Evolutionary conservation across 495 filamentous ascomycete species (phyloP), one percentile per base, ranked within the genome.

Genomic region (Penicillium ucsense): DNA sequence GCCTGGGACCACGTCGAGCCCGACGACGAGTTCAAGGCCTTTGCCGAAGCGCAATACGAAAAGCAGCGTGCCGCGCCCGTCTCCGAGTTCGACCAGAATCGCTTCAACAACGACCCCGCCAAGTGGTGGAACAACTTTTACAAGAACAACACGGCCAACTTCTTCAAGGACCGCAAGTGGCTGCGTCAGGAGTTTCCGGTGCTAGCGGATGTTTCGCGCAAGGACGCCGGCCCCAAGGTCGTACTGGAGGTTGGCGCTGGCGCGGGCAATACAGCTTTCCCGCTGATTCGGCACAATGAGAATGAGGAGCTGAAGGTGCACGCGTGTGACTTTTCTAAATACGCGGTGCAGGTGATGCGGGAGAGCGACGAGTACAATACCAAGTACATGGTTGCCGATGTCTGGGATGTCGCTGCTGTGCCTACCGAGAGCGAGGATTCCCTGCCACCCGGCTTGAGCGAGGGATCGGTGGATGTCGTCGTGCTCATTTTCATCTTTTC

Each of bases 161-260:
- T 98, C 71, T 98, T 98, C 82, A 97, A 98, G 68, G 83, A 98
- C 56, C 82, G 92, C 41, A 96, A 96, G 63, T 98, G 92, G 92
- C 68, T 98, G 34, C 81, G 80, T 37, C 89, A 96, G 63, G 92
- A 98, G 64, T 98, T 97, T 50, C 92, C 92, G 0, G 70, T 95
- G 3, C 71, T 98, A 9, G 77, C 73, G 0, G 72, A 83, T 32
- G 73, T 91, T 31, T 86, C 85, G 4, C 69, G 72, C 44, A 72
- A 77, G 46, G 77, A 75, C 31, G 77, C 79, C 0, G 84, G 82
- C 2, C 73, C 70, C 4, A 65, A 76, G 45, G 77, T 77, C 10
- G 70, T 97, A 34, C 73, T 97, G 43, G 94, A 98, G 61, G 84
- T 97, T 46, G 92, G 92, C 41, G 94, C 94, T 1, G 92, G 92